Percentiles rank a stretch among this genome's conserved stretches.
phyloP scores from a whole-genome alignment of 2,329 filamentous ascomycete genomes.

The Curvularia sp. region DNA sequence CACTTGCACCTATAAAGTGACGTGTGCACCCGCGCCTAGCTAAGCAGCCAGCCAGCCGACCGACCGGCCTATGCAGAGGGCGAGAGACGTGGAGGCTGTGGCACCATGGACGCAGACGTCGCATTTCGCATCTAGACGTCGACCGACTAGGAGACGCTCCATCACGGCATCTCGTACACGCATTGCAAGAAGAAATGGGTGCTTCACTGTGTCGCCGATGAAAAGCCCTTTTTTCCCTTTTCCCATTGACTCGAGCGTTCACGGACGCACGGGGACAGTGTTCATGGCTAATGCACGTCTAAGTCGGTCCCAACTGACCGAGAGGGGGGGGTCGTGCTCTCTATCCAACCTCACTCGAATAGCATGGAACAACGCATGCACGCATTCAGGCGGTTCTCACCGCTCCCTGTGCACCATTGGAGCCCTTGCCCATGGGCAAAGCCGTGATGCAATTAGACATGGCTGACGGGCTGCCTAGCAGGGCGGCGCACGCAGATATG shows the following conservation, averaged over 20 bases:
- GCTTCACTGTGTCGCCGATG: constrained; percentile 21
- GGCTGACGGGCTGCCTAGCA: constrained; percentile 26
- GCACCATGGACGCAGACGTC: background rate
- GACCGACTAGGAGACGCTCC: constrained; percentile 29
- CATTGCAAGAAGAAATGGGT: constrained; percentile 23
- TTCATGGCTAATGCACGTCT: constrained; percentile 47
- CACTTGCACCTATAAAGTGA: constrained; percentile 23
- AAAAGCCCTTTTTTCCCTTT: constrained; percentile 24
- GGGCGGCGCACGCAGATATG: constrained; percentile 14
- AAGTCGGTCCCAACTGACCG: constrained; percentile 34
- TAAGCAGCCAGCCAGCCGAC: constrained; percentile 18
- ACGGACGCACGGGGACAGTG: constrained; percentile 47
- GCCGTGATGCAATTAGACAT: constrained; percentile 37
- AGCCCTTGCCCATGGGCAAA: constrained; percentile 26
- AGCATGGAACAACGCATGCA: constrained; percentile 26
- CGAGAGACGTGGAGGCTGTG: constrained; percentile 30
- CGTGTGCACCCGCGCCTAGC: constrained; percentile 22
- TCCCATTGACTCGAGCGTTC: constrained; percentile 28
- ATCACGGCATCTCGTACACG: constrained; percentile 41
- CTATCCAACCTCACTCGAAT: constrained; percentile 40
- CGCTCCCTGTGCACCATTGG: constrained; percentile 47
- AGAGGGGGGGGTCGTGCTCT: constrained; percentile 21
- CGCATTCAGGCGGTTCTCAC: constrained; percentile 44
- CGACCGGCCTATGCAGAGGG: constrained; percentile 18
- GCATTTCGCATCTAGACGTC: constrained; percentile 36